phyloP scores from a whole-genome alignment of 768 basidiomycete genomes.

The Floccularia luteovirens region DNA sequence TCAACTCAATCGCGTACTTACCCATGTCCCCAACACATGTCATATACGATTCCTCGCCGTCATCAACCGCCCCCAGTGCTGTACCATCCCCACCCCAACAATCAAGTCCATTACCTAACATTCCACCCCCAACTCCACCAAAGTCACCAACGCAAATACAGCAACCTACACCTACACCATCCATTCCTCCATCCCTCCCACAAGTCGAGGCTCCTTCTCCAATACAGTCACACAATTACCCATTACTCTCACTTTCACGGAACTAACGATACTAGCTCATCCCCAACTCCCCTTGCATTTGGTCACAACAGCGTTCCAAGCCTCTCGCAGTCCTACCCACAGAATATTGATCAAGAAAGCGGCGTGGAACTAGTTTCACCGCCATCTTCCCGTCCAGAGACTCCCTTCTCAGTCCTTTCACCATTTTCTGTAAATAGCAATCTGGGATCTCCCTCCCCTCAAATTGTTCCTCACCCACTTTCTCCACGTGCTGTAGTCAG shows the following conservation, averaged over 20 bases:
- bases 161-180: neutral
- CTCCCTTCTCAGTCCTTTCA: slow-evolving; percentile 27
- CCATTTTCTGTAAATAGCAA: neutral
- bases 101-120: slow-evolving; percentile 4
- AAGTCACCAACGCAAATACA: neutral
- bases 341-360: slow-evolving; percentile 33
- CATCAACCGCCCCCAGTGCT: slow-evolving; percentile 1
- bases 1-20: slow-evolving; percentile 33
- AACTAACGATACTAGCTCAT: slow-evolving; percentile 5
- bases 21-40: slow-evolving; percentile 43
- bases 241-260: slow-evolving; percentile 2
- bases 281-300: slow-evolving; percentile 7
- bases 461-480: too few species aligned
- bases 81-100: slow-evolving; percentile 11
- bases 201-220: too few species aligned
- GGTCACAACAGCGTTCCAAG: slow-evolving; percentile 21
- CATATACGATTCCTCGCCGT: slow-evolving; percentile 25
- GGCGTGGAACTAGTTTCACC: slow-evolving; percentile 36
- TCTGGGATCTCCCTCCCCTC: neutral
- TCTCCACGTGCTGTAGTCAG: neutral
- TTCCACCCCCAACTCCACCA: neutral
- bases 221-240: too few species aligned
- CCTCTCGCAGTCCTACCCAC: slow-evolving; percentile 34
- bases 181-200: neutral
- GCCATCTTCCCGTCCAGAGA: slow-evolving; percentile 31